Percentiles rank a stretch among this genome's conserved stretches.
Conservation (phyloP, 257 asterid genomes). For the Pogostemon cablin region DNA sequence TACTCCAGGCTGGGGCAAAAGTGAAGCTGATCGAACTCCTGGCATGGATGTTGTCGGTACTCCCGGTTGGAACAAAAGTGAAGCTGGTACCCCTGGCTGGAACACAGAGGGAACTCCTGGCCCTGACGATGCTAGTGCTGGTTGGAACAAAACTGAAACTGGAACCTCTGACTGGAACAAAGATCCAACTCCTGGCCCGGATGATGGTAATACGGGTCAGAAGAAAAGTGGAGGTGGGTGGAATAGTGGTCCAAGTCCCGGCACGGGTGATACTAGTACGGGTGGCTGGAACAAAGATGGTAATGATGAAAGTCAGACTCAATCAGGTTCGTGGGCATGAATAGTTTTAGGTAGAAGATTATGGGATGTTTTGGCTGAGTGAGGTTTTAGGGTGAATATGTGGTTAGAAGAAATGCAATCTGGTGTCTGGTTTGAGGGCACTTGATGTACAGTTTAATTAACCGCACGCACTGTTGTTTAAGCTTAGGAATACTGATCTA, state of each 20-base stretch:
- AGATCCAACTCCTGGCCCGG: conserved; percentile 26
- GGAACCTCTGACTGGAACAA: conserved; percentile 40
- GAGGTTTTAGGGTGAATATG: too few relatives aligned
- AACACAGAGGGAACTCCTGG: conserved; percentile 28
- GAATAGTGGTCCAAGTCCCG: conserved; percentile 15
- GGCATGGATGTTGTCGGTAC: conserved; percentile 19
- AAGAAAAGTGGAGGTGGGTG: conserved; percentile 28
- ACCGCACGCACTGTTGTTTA: conserved; percentile 22
- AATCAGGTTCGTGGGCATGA: neutral
- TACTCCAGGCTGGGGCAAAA: conserved; percentile 31
- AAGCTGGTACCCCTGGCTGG: conserved; percentile 36
- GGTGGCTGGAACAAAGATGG: conserved; percentile 43
- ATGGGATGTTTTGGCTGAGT: too few relatives aligned
- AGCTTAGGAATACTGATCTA: conserved; percentile 1
- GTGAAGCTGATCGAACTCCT: conserved; percentile 8
- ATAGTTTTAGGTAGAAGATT: neutral
- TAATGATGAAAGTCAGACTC: neutral
- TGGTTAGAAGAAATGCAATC: neutral
- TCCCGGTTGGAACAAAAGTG: conserved; percentile 29
- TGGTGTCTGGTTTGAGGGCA: neutral
- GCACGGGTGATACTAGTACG: conserved; percentile 14
- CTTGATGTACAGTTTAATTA: conserved; percentile 32
- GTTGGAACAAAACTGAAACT: conserved; percentile 45
- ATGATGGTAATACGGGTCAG: conserved; percentile 26
- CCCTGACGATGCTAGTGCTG: conserved; percentile 19